phyloP scores from a whole-genome alignment of 2,329 filamentous ascomycete species.

The Blastomyces gilchristii region DNA sequence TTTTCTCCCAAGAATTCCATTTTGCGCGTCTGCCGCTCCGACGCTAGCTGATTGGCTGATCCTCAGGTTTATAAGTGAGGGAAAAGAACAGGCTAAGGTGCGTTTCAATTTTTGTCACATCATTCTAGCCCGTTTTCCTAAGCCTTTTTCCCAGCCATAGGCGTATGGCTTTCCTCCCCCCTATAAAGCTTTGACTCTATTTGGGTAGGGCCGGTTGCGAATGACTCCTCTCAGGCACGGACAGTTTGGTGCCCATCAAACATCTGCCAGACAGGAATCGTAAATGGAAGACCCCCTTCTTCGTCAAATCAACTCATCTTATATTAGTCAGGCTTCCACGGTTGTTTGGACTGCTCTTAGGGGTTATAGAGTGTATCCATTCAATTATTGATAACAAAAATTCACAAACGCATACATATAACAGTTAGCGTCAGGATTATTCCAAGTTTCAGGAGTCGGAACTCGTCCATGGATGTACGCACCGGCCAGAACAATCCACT shows the following conservation, averaged over 20 bases:
- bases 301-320: background rate
- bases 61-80: background rate
- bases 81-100: background rate
- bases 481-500: background rate
- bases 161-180: background rate
- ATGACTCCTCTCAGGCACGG: background rate
- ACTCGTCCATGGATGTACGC: background rate
- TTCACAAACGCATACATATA: background rate
- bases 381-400: too few relatives aligned
- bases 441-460: background rate
- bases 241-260: background rate
- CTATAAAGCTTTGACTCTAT: background rate
- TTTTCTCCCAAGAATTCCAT: background rate
- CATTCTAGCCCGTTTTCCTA: background rate
- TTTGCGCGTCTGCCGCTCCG: background rate
- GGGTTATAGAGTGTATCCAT: too few relatives aligned
- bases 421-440: background rate
- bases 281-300: too few relatives aligned
- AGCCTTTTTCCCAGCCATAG: background rate
- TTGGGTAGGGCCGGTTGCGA: background rate
- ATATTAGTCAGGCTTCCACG: background rate
- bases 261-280: background rate
- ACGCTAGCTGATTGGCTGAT: background rate
- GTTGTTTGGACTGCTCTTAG: too few relatives aligned
- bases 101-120: constrained; percentile 1